These are phyloP conservation scores for Begonia loranthoides DNA, from an alignment of 306 rosid species.

Conservation along the genomic window DNA sequence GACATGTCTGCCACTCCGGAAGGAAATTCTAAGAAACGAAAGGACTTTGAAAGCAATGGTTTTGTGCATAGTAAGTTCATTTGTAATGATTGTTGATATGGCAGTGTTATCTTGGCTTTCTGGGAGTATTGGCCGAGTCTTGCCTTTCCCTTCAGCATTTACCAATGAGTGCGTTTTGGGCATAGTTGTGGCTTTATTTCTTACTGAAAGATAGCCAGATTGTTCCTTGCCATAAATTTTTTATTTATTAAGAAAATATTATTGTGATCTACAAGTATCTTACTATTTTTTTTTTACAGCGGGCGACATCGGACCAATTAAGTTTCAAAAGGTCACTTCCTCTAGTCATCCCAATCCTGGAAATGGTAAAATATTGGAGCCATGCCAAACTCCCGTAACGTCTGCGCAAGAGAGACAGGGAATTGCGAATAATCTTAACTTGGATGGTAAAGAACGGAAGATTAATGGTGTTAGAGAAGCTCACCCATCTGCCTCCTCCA, in stretches of 20 bases:
- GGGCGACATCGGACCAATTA: slow-evolving; percentile 54
- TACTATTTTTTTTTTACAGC: slow-evolving; percentile 47
- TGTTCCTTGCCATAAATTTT: too few species aligned
- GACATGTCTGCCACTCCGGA: slow-evolving; percentile 25
- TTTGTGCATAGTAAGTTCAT: slow-evolving; percentile 69
- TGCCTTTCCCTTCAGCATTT: too few species aligned
- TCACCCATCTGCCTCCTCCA: slow-evolving; percentile 25
- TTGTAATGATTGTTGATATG: too few species aligned
- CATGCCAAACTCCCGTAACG: slow-evolving; percentile 33
- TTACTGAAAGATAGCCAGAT: too few species aligned
- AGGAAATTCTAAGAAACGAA: slow-evolving; percentile 65
- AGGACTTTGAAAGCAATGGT: slow-evolving; percentile 67
- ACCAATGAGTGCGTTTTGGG: too few species aligned
- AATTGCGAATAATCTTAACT: slow-evolving; percentile 23
- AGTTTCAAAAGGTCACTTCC: slow-evolving; percentile 34
- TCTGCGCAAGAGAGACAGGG: slow-evolving; percentile 30
- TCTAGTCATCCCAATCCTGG: slow-evolving; percentile 31
- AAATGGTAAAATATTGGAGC: slow-evolving; percentile 63
- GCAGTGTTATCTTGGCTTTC: too few species aligned
- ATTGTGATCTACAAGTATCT: slow-evolving; percentile 5
- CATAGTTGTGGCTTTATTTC: too few species aligned
- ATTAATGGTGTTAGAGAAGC: slow-evolving; percentile 49
- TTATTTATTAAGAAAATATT: too few species aligned
- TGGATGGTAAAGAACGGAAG: slow-evolving; percentile 38
- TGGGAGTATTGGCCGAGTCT: too few species aligned